Base-by-base conservation (phyloP, 345 rosid species). In the Lenwebbia sp. region DNA sequence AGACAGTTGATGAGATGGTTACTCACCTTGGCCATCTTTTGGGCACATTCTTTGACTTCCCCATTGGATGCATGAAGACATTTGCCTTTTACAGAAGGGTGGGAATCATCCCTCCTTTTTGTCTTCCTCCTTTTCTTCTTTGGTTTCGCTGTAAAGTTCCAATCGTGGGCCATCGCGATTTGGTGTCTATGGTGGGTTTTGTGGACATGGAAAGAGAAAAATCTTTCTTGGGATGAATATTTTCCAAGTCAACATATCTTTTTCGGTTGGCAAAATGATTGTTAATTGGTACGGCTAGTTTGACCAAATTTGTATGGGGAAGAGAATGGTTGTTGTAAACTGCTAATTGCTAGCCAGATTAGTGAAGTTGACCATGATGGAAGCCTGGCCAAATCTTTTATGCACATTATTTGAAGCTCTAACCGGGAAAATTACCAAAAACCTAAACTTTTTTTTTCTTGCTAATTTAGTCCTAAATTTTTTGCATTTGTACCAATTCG, bases 11-110 rank as follows among this genome's bases (percentile, higher is more conserved):
- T n/a, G n/a, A n/a, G n/a, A n/a, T n/a, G n/a, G n/a, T n/a, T n/a
- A n/a, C n/a, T n/a, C n/a, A n/a, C n/a, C n/a, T n/a, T 85, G 40
- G 60, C n/a, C 51, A 22, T 17, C 82, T 44, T 70, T 70, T 2
- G 47, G 78, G 78, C 88, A 88, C 85, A 85, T 83, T 62, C 86
- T 86, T 88, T 89, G 91, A 89, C 91, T 90, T 88, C 51, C 84
- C 13, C 78, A 88, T 90, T 88, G 89, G 91, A 65, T 83, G 86
- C 86, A 65, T 84, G 88, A 54, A 85, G 57, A 44, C 62, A 70
- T 70, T 70, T 4, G 78, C 78, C 78, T 10, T 37, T 37, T 7
- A 5, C 9, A 6, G 23, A 21, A 5, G 23, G 56, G 41, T 10
- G 49, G 40, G 55, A 50, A 7, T 4, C 86, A 28, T 14, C 56